Evolutionary conservation across 495 filamentous ascomycete species (phyloP), one percentile per base, ranked within the genome.

Genomic region (Aspergillus affinis): DNA sequence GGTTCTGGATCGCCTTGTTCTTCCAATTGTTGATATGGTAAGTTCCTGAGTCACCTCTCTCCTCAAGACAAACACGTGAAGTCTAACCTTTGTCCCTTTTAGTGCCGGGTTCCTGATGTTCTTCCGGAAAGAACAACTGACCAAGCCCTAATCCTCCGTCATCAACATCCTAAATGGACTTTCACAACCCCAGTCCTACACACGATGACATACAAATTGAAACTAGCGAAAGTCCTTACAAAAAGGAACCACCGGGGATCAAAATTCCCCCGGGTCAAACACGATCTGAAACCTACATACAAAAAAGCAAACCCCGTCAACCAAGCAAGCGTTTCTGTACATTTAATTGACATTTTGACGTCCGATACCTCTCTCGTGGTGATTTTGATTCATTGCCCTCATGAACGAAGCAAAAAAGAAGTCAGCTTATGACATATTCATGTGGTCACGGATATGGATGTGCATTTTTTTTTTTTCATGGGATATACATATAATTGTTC

Each of bases 51-150:
- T 5, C 7, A 20, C 58, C 21, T 15, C 56, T 2, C 51, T 54
- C 6, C 0, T 18, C 19, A 21, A n/a, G 57, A 20, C 8, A 0
- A 23, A 20, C 50, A 18, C 20, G 48, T 45, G n/a, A 54, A 55
- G 48, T 29, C 7, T 49, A 20, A 53, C 23, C 55, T 18, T 50
- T 64, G 57, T 58, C n/a, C 10, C n/a, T 18, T 29, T 19, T 6
- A 79, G 83, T 62, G 69, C 83, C 48, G 86, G 87, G 1, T 90
- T 87, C 72, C 80, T 87, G 50, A 74, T 82, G 66, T 89, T 88
- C 74, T 90, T 89, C 78, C 76, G 87, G 32, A 88, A 87, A 75
- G 87, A 89, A 69, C 87, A 89, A 68, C 79, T 89, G 47, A 79
- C 78, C 46, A 90, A 90, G 77, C 87, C 87, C 20, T 87, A 66